Percentiles rank a stretch among this genome's conserved stretches.
Conservation (phyloP, 2,329 filamentous ascomycete genomes). For the Pseudogymnoascus sp. region DNA sequence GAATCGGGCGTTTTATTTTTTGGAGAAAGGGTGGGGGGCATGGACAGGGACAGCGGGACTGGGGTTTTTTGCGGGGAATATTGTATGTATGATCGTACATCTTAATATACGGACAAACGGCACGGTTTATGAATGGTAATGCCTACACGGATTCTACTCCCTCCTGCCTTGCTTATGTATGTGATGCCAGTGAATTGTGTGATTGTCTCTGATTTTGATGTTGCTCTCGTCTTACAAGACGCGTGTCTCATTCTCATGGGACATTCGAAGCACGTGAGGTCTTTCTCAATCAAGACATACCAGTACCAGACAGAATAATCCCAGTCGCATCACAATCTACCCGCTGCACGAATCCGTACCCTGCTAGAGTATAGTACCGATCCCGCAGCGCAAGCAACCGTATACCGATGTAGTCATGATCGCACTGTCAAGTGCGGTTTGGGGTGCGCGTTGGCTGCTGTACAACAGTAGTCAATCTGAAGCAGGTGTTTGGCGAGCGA, state of each 20-base stretch:
- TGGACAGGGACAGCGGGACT: conserved; percentile 2
- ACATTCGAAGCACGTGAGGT: neutral
- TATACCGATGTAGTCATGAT: neutral
- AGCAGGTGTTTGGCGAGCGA: neutral
- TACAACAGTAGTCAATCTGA: neutral
- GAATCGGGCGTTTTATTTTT: conserved; percentile 3
- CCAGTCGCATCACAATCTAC: neutral
- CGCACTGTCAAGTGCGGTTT: neutral
- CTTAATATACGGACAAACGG: conserved; percentile 3
- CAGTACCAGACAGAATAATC: neutral
- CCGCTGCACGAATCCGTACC: neutral
- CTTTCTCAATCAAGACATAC: neutral
- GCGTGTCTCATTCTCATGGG: neutral
- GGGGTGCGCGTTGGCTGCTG: neutral
- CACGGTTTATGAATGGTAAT: neutral
- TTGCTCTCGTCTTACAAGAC: neutral
- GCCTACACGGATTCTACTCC: neutral
- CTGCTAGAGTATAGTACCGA: neutral
- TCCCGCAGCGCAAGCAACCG: neutral
- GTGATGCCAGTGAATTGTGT: neutral
- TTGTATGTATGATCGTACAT: conserved; percentile 4
- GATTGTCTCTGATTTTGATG: neutral
- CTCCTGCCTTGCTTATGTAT: neutral
- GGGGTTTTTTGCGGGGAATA: neutral
- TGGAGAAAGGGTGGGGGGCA: neutral